A percentile compares a stretch with the other conserved stretches of the same genome.
phyloP scores from a whole-genome alignment of 1,284 basidiomycete species.

The Wallemia mellicola region DNA sequence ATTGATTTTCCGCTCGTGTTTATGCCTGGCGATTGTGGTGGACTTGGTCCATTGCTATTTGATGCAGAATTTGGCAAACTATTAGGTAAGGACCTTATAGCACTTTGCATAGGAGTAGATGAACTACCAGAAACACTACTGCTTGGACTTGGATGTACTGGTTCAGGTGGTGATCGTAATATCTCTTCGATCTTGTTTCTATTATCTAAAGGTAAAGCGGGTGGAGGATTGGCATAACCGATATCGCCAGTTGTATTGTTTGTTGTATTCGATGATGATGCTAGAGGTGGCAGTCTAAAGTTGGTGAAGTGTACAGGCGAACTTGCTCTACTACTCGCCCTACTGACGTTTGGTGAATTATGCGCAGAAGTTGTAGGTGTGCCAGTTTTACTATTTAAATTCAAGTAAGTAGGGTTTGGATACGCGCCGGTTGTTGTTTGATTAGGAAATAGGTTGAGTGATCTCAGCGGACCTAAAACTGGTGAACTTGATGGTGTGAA shows the following conservation, averaged over 20 bases:
- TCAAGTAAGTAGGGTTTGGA: neutral
- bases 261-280: neutral
- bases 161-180: neutral
- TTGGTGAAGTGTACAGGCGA: neutral
- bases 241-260: neutral
- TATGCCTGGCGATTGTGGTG: neutral
- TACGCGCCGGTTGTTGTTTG: neutral
- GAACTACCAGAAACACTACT: neutral
- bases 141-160: neutral
- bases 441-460: neutral
- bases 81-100: neutral
- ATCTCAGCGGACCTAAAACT: neutral
- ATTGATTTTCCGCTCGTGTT: neutral
- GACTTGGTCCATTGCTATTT: neutral
- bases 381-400: neutral
- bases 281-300: neutral
- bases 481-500: neutral
- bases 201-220: neutral
- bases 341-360: neutral
- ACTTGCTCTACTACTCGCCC: neutral
- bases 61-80: neutral
- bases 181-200: neutral
- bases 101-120: neutral
- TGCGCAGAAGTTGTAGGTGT: neutral
- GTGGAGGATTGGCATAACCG: neutral